Evolutionary conservation across 225 moss, liverwort and hornwort genomes (phyloP).

Genomic region (Rhytidiadelphus loreus): DNA sequence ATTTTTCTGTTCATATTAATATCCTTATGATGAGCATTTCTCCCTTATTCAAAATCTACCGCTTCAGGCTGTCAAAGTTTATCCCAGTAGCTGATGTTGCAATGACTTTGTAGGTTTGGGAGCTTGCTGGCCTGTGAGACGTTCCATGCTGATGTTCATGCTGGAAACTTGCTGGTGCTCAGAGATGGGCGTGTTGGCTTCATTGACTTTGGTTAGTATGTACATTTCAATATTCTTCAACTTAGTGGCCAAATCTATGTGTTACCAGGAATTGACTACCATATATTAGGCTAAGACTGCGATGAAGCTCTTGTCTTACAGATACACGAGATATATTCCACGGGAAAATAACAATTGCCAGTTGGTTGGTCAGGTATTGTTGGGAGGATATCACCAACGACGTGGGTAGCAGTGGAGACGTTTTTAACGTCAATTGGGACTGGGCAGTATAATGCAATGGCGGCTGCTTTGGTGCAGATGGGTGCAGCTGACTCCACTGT

Average conservation of each 20-base stretch:
- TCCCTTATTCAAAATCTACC: background rate
- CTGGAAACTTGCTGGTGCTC: slow-evolving; percentile 87
- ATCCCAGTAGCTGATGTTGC: background rate
- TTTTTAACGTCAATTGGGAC: slow-evolving; percentile 72
- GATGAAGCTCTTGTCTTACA: background rate
- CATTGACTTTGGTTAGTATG: slow-evolving; percentile 80
- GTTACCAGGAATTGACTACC: background rate
- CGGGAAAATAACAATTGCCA: background rate
- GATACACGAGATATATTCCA: background rate
- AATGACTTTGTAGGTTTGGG: slow-evolving; percentile 65
- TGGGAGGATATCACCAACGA: slow-evolving; percentile 87
- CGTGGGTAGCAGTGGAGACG: slow-evolving; percentile 87
- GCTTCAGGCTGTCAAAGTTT: background rate
- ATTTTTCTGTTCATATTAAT: background rate
- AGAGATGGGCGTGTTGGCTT: slow-evolving; percentile 92
- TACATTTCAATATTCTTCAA: background rate
- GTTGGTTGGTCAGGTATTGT: slow-evolving; percentile 65
- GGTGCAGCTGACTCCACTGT: slow-evolving; percentile 77
- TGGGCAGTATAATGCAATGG: slow-evolving; percentile 83
- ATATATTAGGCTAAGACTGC: background rate
- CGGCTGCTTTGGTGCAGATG: slow-evolving; percentile 83
- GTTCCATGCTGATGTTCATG: slow-evolving; percentile 98
- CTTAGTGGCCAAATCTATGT: background rate
- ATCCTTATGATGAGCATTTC: background rate
- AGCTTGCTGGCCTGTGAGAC: slow-evolving; percentile 95